These are phyloP conservation scores for Umbelopsis sp. DNA, from an alignment of 192 early-diverging fungal genomes.

Conservation along the genomic window DNA sequence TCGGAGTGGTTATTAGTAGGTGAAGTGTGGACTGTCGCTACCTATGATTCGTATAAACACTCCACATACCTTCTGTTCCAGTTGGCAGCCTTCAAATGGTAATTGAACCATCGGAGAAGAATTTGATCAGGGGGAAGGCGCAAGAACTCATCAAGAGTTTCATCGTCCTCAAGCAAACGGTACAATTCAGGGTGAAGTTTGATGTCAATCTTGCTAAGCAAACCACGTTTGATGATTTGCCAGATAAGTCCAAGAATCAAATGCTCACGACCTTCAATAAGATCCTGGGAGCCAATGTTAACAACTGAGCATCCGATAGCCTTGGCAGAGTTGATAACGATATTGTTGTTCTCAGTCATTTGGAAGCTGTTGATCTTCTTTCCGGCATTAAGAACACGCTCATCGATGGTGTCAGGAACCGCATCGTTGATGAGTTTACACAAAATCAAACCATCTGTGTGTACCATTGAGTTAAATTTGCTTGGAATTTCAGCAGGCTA, in stretches of 20 bases:
- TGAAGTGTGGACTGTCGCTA: too few relatives aligned
- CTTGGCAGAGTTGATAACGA: conserved; percentile 99
- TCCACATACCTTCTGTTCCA: conserved; percentile 68
- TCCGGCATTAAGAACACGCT: conserved; percentile 91
- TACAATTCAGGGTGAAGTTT: conserved; percentile 98
- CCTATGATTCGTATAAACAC: too few relatives aligned
- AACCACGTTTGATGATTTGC: conserved; percentile 99
- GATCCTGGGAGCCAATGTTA: conserved; percentile 96
- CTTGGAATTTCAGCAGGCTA: not conserved
- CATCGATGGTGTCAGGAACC: conserved; percentile 95
- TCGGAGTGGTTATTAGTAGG: not conserved
- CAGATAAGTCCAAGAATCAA: conserved; percentile 96
- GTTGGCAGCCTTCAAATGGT: conserved; percentile 92
- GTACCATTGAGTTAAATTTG: not conserved
- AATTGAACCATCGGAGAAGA: conserved; percentile 99
- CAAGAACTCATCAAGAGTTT: conserved; percentile 92
- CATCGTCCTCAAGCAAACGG: conserved; percentile 89
- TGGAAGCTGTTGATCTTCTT: conserved; percentile 93
- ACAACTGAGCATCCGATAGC: conserved; percentile 98
- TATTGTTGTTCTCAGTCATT: conserved; percentile 99
- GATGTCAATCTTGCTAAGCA: conserved; percentile 96
- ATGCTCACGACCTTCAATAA: conserved; percentile 96
- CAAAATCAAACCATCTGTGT: conserved; percentile 83
- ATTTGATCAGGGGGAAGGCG: conserved; percentile 96
- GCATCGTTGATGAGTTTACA: conserved; percentile 99